Conservation (phyloP, 495 filamentous ascomycete genomes). For the Hypoxylon cercidicola region DNA sequence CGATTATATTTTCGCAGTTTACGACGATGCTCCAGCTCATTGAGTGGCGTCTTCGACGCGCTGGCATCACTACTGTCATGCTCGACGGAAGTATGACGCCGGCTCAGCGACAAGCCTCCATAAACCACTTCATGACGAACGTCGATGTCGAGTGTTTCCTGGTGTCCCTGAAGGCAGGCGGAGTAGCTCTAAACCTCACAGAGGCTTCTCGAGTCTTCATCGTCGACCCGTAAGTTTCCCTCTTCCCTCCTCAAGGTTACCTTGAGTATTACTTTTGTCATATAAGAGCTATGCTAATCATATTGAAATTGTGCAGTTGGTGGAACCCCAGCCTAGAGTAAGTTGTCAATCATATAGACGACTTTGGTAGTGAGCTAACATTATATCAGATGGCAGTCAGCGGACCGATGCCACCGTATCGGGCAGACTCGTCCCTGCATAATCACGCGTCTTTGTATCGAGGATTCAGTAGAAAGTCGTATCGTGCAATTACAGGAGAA, state of each 20-base stretch:
- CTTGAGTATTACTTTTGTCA: constrained; percentile 6
- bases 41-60: constrained; percentile 93
- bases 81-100: constrained; percentile 96
- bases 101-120: constrained; percentile 87
- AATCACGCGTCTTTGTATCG: constrained; percentile 93
- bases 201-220: constrained; percentile 96
- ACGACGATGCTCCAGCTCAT: constrained; percentile 98
- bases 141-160: constrained; percentile 92
- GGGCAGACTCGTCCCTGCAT: constrained; percentile 92
- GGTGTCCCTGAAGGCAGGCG: constrained; percentile 93
- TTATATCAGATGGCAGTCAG: no score
- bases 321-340: constrained; percentile 98
- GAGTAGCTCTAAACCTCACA: constrained; percentile 93
- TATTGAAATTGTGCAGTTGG: constrained; percentile 70
- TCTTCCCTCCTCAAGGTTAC: no score
- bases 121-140: constrained; percentile 93
- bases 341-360: no score
- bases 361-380: no score
- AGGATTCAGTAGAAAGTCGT: constrained; percentile 93
- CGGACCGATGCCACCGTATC: constrained; percentile 96
- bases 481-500: constrained; percentile 97
- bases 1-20: constrained; percentile 97
- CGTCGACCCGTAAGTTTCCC: constrained; percentile 80
- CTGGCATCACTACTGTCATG: constrained; percentile 97
- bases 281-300: constrained; percentile 44